Conservation (phyloP, 306 rosid species). For the Acacia melanoxylon region DNA sequence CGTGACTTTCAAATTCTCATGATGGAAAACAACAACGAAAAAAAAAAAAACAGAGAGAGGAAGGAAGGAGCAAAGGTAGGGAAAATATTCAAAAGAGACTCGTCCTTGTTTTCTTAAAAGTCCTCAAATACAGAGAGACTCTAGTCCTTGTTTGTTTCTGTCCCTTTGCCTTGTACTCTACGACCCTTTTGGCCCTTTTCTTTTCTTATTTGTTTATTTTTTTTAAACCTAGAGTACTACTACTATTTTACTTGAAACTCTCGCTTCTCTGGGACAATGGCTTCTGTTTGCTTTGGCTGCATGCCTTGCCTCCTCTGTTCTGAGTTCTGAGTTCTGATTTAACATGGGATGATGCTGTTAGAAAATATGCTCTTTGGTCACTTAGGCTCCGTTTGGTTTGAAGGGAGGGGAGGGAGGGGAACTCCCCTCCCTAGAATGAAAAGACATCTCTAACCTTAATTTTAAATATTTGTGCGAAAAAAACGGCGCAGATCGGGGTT, state of each 20-base stretch:
- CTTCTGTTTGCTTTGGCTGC: slow-evolving; percentile 2
- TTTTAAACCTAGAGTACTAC: not conserved
- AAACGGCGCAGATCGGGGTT: too few species aligned
- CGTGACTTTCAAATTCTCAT: slow-evolving; percentile 24
- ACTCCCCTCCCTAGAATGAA: too few species aligned
- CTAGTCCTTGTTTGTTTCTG: not conserved
- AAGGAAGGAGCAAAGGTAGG: not conserved
- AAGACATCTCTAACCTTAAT: too few species aligned
- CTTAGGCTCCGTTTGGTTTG: too few species aligned
- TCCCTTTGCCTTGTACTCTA: not conserved
- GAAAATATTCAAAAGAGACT: not conserved
- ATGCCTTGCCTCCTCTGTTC: not conserved
- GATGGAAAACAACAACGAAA: not conserved
- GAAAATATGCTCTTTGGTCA: too few species aligned
- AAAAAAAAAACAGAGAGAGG: too few species aligned
- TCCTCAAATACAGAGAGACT: not conserved
- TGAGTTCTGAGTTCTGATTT: slow-evolving; percentile 6
- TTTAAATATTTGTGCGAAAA: too few species aligned
- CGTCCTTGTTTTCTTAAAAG: not conserved
- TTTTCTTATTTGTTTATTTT: not conserved
- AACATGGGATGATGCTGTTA: too few species aligned
- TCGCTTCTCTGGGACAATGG: slow-evolving; percentile 9
- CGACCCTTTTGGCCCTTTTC: not conserved
- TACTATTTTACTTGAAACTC: slow-evolving; percentile 1
- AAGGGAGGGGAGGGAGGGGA: too few species aligned